Percentiles rank a stretch among this genome's conserved stretches.
phyloP scores from a whole-genome alignment of 208 protist genomes.

The Trypanosoma theileri region DNA sequence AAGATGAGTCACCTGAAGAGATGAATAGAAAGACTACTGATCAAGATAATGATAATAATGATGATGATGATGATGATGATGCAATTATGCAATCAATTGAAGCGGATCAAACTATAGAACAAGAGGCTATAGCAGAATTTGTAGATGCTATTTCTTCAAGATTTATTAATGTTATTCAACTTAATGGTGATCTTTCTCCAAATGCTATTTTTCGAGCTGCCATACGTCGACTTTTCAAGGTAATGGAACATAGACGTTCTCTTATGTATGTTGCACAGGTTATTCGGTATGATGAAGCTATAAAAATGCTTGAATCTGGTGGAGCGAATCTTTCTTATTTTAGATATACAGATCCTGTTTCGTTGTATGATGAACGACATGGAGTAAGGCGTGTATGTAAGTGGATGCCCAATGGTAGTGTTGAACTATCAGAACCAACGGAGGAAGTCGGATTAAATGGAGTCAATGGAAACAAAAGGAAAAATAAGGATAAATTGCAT shows the following conservation, averaged over 20 bases:
- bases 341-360: slow-evolving; percentile 59
- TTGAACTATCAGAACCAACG: slow-evolving; percentile 13
- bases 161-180: slow-evolving; percentile 45
- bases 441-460: slow-evolving; percentile 9
- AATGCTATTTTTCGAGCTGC: slow-evolving; percentile 59
- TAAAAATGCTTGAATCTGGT: slow-evolving; percentile 45
- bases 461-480: background rate
- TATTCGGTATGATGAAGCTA: slow-evolving; percentile 53
- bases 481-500: background rate
- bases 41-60: slow-evolving; percentile 3
- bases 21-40: slow-evolving; percentile 11
- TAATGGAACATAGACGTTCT: slow-evolving; percentile 72
- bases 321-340: slow-evolving; percentile 61
- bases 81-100: slow-evolving; percentile 3
- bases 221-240: slow-evolving; percentile 39
- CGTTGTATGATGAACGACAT: slow-evolving; percentile 44
- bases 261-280: slow-evolving; percentile 77
- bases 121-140: slow-evolving; percentile 78
- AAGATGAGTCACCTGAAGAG: slow-evolving; percentile 16
- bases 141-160: slow-evolving; percentile 55
- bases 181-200: slow-evolving; percentile 58
- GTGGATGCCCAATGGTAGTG: slow-evolving; percentile 49
- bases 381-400: slow-evolving; percentile 44
- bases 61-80: slow-evolving; percentile 10
- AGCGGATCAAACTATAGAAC: slow-evolving; percentile 28